Conservation (phyloP, 108 stramenopile genomes). For the Pseudonitzschia delicatissima region DNA sequence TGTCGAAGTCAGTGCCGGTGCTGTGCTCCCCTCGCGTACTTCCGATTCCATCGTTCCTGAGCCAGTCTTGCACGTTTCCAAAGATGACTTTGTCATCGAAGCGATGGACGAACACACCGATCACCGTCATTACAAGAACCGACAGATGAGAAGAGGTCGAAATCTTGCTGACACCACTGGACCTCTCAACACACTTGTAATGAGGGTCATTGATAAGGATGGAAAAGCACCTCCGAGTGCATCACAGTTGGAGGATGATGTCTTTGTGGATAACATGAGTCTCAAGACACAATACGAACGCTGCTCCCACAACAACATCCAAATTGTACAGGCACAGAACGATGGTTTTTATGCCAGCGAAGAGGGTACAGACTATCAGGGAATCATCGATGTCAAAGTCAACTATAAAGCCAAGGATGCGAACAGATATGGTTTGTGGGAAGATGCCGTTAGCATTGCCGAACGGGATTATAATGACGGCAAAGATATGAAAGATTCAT, state of each 20-base stretch:
- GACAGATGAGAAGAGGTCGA: neutral
- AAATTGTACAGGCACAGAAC: neutral
- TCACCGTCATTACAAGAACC: neutral
- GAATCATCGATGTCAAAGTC: neutral
- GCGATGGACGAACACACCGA: neutral
- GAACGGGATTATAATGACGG: neutral
- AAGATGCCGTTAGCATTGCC: neutral
- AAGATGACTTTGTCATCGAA: neutral
- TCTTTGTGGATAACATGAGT: slow-evolving; percentile 28
- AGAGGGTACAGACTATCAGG: neutral
- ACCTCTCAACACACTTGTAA: neutral
- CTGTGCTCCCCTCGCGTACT: neutral
- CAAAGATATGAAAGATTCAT: neutral
- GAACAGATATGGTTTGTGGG: no score
- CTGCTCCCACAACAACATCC: slow-evolving; percentile 35
- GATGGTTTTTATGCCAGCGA: neutral
- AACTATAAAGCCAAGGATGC: neutral
- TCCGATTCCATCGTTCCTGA: neutral
- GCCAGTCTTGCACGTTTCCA: neutral
- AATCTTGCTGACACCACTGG: neutral
- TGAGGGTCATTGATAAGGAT: neutral
- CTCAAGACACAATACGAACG: slow-evolving; percentile 35
- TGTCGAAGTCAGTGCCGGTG: neutral
- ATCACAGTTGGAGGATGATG: neutral
- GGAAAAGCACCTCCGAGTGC: neutral